Base-by-base conservation (phyloP, 257 asterid species). In the Solanum chilense region DNA sequence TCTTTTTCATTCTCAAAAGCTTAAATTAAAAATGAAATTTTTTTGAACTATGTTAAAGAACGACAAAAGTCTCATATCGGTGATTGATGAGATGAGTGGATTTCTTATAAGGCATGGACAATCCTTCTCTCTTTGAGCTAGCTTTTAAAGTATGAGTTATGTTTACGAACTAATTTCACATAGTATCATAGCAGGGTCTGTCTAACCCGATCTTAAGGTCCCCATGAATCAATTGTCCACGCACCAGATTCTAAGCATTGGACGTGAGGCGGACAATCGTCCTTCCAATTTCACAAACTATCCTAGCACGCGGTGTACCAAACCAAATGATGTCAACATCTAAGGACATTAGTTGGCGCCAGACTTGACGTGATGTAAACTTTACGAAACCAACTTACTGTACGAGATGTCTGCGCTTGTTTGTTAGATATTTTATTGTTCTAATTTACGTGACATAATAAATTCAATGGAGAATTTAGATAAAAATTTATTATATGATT, bases 181-280 rank as follows among this genome's bases (percentile, higher is more conserved):
- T 33, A 4, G 0, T 33, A 33, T 3, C 35, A 4, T 0, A 33
- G 0, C 35, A 33, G 35, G 1, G 0, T 0, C 35, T 5, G 1
- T 33, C 5, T 33, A 0, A 33, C 0, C 5, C 35, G 0, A 33
- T 33, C 0, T 33, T 33, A 0, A 4, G 0, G 4, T 33, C 5
- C 35, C 35, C 35, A 33, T 3, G 4, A 33, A 33, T 33, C 5
- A 33, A 33, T 33, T 33, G 0, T 33, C 5, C 35, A 33, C 35
- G 1, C 35, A 33, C 5, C 0, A 3, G 5, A 33, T 33, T 1
- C 1, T 33, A 33, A 4, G 5, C 35, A 33, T 0, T 0, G 5
- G 35, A 0, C 0, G 35, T 0, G 35, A 33, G 35, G 5, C 0
- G 4, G 35, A 0, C 35, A 33, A 33, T 33, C 5, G 4, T 33